Base-by-base conservation (phyloP, 345 rosid genomes). In the Eucalyptus marginata region DNA sequence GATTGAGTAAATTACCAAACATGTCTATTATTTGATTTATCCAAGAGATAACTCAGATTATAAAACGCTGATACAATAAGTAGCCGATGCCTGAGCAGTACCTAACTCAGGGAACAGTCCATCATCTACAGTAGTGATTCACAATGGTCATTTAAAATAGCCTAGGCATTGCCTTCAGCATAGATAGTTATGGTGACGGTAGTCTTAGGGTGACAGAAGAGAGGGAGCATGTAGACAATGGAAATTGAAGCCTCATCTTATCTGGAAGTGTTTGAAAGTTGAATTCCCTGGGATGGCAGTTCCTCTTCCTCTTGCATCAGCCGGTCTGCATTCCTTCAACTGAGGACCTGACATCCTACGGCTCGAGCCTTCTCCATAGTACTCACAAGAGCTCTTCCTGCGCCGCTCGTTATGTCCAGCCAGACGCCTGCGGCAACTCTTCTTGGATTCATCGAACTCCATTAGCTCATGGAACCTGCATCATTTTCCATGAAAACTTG, bases 351-450 rank as follows among this genome's bases (percentile, higher is more conserved):
- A 79, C 49, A 89, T 95, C 90, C 90, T 92, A 59, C 97, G 91
- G 89, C 93, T 89, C 1, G 98, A 90, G 1, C 96, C 95, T 89
- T 95, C 98, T 68, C 95, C 96, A 13, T 76, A 85, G 33, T 90
- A 59, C 27, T 96, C 97, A 9, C 50, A n/a, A 40, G 92, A 92
- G 92, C 89, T 95, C 93, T 96, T 97, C 92, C 98, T 90, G 13
- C 98, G 92, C 92, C 99, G 87, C 90, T 97, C 98, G 49, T 97
- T 97, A 93, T 96, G 98, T 86, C 98, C 98, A 3, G 97, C 98
- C 91, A 96, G 79, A 46, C 97, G 94, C 89, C 94, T 92, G 27
- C 99, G 91, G 51, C 99, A 97, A 79, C 99, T 97, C 93, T 97
- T 95, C 91, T 97, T 97, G 13, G 95, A 90, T 86, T 95, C 98